phyloP scores from a whole-genome alignment of 768 basidiomycete species.

The Agrocybe chaxingu region DNA sequence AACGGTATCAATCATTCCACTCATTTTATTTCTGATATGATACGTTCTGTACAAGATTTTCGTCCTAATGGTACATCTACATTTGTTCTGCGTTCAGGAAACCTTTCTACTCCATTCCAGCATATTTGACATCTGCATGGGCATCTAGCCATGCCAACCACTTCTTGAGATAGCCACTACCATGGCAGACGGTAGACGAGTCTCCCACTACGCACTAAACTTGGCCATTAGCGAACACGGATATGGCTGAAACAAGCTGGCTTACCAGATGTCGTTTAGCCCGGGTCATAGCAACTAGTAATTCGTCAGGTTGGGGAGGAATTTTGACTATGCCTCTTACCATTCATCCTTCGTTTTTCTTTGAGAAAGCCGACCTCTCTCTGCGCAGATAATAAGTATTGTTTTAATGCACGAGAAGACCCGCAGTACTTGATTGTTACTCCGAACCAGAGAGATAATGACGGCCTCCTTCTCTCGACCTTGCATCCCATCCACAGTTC shows the following conservation, averaged over 20 bases:
- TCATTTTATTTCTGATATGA: background rate
- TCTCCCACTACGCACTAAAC: constrained; percentile 88
- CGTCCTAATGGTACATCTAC: background rate
- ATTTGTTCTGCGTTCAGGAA: background rate
- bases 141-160: constrained; percentile 92
- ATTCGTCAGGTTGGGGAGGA: background rate
- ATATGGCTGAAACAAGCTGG: constrained; percentile 6
- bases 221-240: background rate
- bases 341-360: constrained; percentile 89
- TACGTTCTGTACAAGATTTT: background rate
- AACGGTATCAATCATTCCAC: too few relatives aligned
- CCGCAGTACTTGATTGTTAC: constrained; percentile 72
- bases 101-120: constrained; percentile 54
- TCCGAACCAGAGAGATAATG: constrained; percentile 88
- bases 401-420: background rate
- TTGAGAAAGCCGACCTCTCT: constrained; percentile 93
- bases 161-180: constrained; percentile 76
- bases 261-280: constrained; percentile 84
- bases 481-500: constrained; percentile 96
- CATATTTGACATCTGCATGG: constrained; percentile 88
- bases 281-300: constrained; percentile 84
- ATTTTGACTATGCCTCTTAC: constrained; percentile 29
- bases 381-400: constrained; percentile 26
- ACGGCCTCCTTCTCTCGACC: constrained; percentile 95
- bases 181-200: constrained; percentile 85